Evolutionary conservation across 2,329 filamentous ascomycete genomes (phyloP), one percentile per base, ranked within the genome.

Genomic region (Nothophaeocryptopus gaeumannii): DNA sequence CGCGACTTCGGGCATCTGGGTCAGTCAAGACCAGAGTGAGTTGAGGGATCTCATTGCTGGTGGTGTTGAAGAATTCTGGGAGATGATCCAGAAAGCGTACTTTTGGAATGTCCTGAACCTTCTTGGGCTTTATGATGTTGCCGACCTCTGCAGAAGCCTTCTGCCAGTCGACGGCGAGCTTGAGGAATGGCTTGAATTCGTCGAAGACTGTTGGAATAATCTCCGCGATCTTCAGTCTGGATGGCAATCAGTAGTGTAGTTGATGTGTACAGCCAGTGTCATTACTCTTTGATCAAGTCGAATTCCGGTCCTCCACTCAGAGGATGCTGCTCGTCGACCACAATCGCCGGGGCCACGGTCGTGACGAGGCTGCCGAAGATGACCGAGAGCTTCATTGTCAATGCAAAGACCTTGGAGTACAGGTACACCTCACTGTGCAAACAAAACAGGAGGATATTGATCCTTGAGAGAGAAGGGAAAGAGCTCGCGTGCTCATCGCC

Each of bases 141-240:
- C 82, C 82, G 1, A 83, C 67, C 1, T 69, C 56, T 14, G 79
- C 74, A 15, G 65, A 62, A 37, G 71, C 68, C 47, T 76, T 68
- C 1, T 57, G 44, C 67, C 78, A 79, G 35, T 66, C 70, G 8
- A 79, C 68, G 38, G 72, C 68, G 35, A 85, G 61, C 34, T 74
- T 72, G 45, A 82, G 69, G 5, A 71, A 71, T 5, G 82, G 81
- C 3, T 72, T 64, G 65, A 85, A 85, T 53, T 80, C 75, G 55
- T 83, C 75, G 50, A 85, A 74, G 14, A 85, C 80, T 12, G 57
- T 59, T 4, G 67, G 67, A 10, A 68, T 67, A 53, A 69, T 66
- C 31, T 62, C 55, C 8, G 64, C 64, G 39, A 58, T 56, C 29
- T 58, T 54, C 11, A 67, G 56, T 51, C 63, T 65, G 41, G 14